These are phyloP conservation scores for Botrytis aclada DNA, from an alignment of 2,329 filamentous ascomycete genomes.

Conservation along the genomic window DNA sequence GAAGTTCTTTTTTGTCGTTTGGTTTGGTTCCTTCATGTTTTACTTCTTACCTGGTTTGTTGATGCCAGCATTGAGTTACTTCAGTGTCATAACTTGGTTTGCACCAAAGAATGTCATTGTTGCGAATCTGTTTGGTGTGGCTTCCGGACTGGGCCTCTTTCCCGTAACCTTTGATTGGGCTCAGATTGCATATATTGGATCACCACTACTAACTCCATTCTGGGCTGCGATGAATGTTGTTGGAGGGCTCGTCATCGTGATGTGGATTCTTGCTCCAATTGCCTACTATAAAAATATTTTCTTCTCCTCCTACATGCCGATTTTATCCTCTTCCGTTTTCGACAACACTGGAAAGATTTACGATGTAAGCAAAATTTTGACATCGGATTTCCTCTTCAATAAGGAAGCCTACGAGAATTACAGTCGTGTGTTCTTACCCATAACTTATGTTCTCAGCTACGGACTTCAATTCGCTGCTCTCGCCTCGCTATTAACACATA, in stretches of 20 bases:
- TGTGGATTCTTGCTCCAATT: constrained; percentile 80
- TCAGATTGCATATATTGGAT: constrained; percentile 81
- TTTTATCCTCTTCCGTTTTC: constrained; percentile 79
- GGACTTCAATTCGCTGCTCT: constrained; percentile 82
- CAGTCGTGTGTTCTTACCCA: constrained; percentile 79
- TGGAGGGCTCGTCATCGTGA: constrained; percentile 73
- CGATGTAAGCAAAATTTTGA: constrained; percentile 77
- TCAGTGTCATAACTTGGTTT: constrained; percentile 86
- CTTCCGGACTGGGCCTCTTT: constrained; percentile 80
- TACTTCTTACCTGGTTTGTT: constrained; percentile 83
- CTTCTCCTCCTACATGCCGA: constrained; percentile 82
- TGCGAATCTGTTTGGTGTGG: constrained; percentile 80
- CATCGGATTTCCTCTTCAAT: constrained; percentile 74
- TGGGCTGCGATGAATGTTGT: constrained; percentile 85
- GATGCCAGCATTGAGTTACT: constrained; percentile 82
- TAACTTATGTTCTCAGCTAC: constrained; percentile 85
- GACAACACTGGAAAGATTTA: constrained; percentile 80
- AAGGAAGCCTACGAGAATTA: constrained; percentile 73
- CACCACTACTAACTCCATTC: constrained; percentile 77
- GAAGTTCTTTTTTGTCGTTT: constrained; percentile 78
- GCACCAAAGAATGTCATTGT: constrained; percentile 82
- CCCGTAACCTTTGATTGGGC: constrained; percentile 91
- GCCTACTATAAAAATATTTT: constrained; percentile 78
- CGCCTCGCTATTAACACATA: constrained; percentile 76
- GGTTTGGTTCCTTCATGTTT: constrained; percentile 68